Conservation (phyloP, 73 alveolate species). For the Paramecium sonneborni region DNA sequence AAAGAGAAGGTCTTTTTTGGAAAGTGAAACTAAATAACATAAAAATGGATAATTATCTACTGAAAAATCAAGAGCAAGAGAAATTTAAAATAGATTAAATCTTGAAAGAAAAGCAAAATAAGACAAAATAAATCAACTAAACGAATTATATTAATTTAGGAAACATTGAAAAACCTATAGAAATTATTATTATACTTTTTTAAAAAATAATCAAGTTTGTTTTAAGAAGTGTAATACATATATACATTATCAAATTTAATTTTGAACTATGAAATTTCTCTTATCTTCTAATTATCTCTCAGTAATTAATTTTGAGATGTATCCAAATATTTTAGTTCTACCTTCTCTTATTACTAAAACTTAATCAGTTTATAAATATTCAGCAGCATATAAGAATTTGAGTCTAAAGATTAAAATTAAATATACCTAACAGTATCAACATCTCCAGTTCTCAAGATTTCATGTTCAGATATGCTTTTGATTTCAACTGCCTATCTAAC, state of each 20-base stretch:
- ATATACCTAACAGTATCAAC: not conserved
- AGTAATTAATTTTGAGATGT: not conserved
- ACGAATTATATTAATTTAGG: constrained; percentile 40
- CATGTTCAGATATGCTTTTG: not conserved
- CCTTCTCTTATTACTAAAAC: constrained; percentile 6
- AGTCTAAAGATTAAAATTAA: not conserved
- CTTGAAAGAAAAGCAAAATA: constrained; percentile 44
- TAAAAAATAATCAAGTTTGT: no score
- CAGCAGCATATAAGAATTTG: constrained; percentile 10
- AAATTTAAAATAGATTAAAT: constrained; percentile 36
- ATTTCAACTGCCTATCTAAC: constrained; percentile 35
- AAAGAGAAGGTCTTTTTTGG: not conserved
- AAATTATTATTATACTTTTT: not conserved
- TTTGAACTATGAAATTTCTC: not conserved
- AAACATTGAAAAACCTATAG: not conserved
- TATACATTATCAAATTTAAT: not conserved
- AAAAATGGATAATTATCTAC: constrained; percentile 36
- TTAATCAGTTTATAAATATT: not conserved
- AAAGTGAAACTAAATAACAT: not conserved
- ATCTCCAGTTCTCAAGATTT: not conserved
- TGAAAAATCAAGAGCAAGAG: constrained; percentile 51
- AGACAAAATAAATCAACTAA: constrained; percentile 33
- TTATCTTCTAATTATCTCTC: not conserved
- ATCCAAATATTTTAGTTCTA: constrained; percentile 3
- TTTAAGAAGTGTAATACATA: no score